Conservation (phyloP, 495 filamentous ascomycete species). For the Paragyromitra xinjiangensis region DNA sequence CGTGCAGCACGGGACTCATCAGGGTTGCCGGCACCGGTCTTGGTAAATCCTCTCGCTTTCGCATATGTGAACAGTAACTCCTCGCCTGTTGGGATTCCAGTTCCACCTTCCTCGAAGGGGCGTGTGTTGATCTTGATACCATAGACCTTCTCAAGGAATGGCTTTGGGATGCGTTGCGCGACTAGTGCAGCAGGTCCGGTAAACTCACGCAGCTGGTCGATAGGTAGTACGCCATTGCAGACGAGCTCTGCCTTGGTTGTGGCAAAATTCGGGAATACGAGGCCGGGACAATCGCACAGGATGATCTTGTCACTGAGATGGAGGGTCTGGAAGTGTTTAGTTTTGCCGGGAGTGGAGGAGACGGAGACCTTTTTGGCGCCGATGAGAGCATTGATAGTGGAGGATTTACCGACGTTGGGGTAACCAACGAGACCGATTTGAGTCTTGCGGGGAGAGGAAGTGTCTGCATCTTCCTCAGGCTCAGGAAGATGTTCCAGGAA, state of each 20-base stretch:
- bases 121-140: slow-evolving; percentile 86
- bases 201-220: slow-evolving; percentile 95
- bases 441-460: slow-evolving; percentile 70
- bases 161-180: slow-evolving; percentile 87
- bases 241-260: slow-evolving; percentile 97
- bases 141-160: slow-evolving; percentile 90
- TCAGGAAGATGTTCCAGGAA: slow-evolving; percentile 80
- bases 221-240: slow-evolving; percentile 92
- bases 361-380: slow-evolving; percentile 99
- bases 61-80: slow-evolving; percentile 90
- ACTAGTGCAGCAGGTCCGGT: slow-evolving; percentile 87
- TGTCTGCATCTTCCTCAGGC: slow-evolving; percentile 58
- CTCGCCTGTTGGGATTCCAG: slow-evolving; percentile 83
- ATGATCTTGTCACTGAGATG: slow-evolving; percentile 88
- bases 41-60: slow-evolving; percentile 85
- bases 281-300: slow-evolving; percentile 97
- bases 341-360: slow-evolving; percentile 96
- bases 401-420: slow-evolving; percentile 98
- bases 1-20: slow-evolving; percentile 93
- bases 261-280: slow-evolving; percentile 98
- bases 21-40: slow-evolving; percentile 84
- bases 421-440: slow-evolving; percentile 96
- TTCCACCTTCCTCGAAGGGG: slow-evolving; percentile 91
- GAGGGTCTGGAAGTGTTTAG: slow-evolving; percentile 99
- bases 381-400: slow-evolving; percentile 97